Base-by-base conservation (phyloP, 1,284 basidiomycete species). In the Coniferiporia weirii region DNA sequence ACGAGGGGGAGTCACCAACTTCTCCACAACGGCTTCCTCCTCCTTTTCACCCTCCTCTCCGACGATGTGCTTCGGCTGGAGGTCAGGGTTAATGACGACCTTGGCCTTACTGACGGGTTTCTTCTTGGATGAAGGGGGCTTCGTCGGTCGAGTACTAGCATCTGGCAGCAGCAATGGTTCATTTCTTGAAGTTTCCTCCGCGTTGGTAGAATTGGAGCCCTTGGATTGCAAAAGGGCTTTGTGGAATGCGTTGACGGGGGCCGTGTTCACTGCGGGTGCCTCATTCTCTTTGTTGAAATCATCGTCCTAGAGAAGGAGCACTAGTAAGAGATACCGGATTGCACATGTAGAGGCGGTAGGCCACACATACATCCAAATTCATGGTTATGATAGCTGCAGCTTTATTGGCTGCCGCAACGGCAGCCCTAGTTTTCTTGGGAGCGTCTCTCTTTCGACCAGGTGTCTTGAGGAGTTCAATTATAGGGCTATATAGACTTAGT, bases 391-490 rank as follows among this genome's bases (percentile, higher is more conserved):
- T 65, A 7, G 68, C 72, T 56, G 75, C 77, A 57, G 78, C 70
- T 65, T 80, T 83, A 10, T 79, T 79, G 4, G 75, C 67, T 1
- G 75, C 71, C 40, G 71, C 67, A n/a, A 69, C 64, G 20, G 70
- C 73, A 32, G 73, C 68, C 60, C 82, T 80, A 19, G 79, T 75
- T 63, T 78, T 81, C 66, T 77, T 80, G 4, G 74, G 72, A 12
- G 76, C 70, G 54, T 76, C 76, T 71, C 79, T 86, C 71, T 81
- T 89, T 40, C 88, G 80, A 38, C 85, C 84, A 27, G 89, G 89
- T 1, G 90, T 92, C 73, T 92, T 92, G 6, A 91, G 81, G n/a
- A 92, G 78, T 57, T 91, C 88, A 56, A 89, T 84, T 12, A 91
- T 78, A 12, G 82, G 79, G 57, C 89, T 91, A 64, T 5, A 57